These are phyloP conservation scores for Emmonsiellopsis sp. DNA, from an alignment of 2,329 filamentous ascomycete genomes.

Conservation along the genomic window DNA sequence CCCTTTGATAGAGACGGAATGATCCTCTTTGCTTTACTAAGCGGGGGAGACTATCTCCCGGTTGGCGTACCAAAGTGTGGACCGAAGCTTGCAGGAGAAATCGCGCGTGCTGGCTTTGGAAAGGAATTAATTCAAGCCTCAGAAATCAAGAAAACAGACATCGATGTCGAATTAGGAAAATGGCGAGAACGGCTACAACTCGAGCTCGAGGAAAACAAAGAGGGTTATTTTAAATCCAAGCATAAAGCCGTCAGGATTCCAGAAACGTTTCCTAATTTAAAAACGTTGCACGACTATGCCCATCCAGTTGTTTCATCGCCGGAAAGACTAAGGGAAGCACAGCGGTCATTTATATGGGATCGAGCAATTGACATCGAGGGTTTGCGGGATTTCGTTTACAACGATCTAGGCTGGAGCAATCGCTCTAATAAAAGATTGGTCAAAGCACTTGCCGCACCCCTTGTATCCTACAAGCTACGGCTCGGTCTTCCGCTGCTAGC, in stretches of 20 bases:
- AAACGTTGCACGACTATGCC: slow-evolving; percentile 77
- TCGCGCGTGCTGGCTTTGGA: slow-evolving; percentile 80
- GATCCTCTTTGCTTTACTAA: slow-evolving; percentile 89
- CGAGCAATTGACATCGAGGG: slow-evolving; percentile 54
- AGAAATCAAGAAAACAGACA: slow-evolving; percentile 38
- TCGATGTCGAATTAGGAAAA: slow-evolving; percentile 35
- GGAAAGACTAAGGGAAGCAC: slow-evolving; percentile 47
- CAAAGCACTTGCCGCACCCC: slow-evolving; percentile 70
- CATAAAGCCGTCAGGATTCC: slow-evolving; percentile 69
- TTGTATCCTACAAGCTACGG: slow-evolving; percentile 55
- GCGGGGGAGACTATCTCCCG: slow-evolving; percentile 86
- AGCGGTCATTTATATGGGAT: slow-evolving; percentile 49
- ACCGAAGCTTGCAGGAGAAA: slow-evolving; percentile 79
- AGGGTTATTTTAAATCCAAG: slow-evolving; percentile 65
- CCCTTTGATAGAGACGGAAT: slow-evolving; percentile 72
- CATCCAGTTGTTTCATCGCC: slow-evolving; percentile 68
- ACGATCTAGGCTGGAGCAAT: slow-evolving; percentile 80
- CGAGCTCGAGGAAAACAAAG: slow-evolving; percentile 76
- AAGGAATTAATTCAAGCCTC: slow-evolving; percentile 54
- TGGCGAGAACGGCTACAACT: slow-evolving; percentile 67
- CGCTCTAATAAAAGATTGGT: slow-evolving; percentile 56
- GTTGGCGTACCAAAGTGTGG: slow-evolving; percentile 83
- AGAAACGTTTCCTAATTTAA: slow-evolving; percentile 67
- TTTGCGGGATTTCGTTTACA: slow-evolving; percentile 63
- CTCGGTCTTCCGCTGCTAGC: slow-evolving; percentile 18